Conservation (phyloP, 202 grass and related monocot genomes). For the Elaeis oleifera region DNA sequence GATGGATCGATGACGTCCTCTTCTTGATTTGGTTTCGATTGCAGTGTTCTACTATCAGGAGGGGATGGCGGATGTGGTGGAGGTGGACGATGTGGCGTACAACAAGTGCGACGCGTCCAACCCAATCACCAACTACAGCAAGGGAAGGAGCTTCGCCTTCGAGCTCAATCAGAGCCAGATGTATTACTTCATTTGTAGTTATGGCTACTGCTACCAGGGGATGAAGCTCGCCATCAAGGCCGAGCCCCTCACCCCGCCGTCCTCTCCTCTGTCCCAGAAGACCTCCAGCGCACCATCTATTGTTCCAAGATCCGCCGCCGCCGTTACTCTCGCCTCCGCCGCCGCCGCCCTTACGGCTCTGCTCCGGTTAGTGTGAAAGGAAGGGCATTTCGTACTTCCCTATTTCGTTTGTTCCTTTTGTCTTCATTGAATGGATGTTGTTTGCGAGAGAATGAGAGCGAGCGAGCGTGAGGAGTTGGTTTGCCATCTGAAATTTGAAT, state of each 20-base stretch:
- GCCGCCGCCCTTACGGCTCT: slow-evolving; percentile 10
- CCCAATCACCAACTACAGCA: slow-evolving; percentile 24
- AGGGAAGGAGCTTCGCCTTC: slow-evolving; percentile 29
- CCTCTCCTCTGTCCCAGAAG: background rate
- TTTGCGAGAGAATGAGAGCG: too few species aligned
- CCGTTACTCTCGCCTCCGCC: slow-evolving; percentile 1
- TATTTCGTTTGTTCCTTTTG: too few species aligned
- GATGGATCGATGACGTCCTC: too few species aligned
- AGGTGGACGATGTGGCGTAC: slow-evolving; percentile 42
- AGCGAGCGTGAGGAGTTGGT: too few species aligned
- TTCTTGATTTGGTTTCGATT: background rate
- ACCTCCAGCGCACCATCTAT: background rate
- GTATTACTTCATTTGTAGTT: slow-evolving; percentile 57
- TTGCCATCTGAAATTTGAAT: too few species aligned
- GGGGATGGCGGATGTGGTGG: slow-evolving; percentile 38
- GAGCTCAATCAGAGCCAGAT: slow-evolving; percentile 27
- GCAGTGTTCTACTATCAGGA: slow-evolving; percentile 37
- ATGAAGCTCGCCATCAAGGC: slow-evolving; percentile 49
- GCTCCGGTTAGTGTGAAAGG: background rate
- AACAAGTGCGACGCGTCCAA: slow-evolving; percentile 20
- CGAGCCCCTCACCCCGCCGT: background rate
- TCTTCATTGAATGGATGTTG: too few species aligned
- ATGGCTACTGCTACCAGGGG: slow-evolving; percentile 44
- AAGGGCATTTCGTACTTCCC: too few species aligned
- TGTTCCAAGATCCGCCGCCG: background rate